Evolutionary conservation across 2,329 filamentous ascomycete species (phyloP).

Genomic region (Cladosporium oxysporum): DNA sequence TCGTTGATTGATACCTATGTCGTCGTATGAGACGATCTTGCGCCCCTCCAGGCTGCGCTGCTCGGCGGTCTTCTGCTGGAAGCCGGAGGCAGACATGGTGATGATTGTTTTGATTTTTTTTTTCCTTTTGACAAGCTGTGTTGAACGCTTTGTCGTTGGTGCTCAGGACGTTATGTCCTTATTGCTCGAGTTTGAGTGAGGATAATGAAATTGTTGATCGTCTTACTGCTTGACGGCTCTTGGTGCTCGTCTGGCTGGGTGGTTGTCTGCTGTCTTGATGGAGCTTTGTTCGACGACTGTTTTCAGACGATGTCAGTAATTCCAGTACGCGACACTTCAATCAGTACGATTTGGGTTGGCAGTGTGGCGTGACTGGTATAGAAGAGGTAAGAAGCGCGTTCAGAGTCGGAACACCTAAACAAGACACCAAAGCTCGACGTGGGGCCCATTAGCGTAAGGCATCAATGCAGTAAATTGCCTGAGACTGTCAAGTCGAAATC

Average conservation of each 20-base stretch:
- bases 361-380: not conserved
- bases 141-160: not conserved
- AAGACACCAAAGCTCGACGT: not conserved
- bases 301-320: not conserved
- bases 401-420: not conserved
- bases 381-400: not conserved
- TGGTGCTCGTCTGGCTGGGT: not conserved
- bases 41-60: not conserved
- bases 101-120: not conserved
- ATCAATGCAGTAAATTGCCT: not conserved
- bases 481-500: not conserved
- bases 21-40: not conserved
- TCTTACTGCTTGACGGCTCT: not conserved
- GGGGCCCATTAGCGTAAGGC: not conserved
- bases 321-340: not conserved
- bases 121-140: not conserved
- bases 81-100: not conserved
- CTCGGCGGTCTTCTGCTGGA: not conserved
- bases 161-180: not conserved
- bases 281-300: not conserved
- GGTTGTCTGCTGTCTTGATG: not conserved
- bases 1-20: not conserved
- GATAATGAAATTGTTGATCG: not conserved
- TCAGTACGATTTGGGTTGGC: not conserved
- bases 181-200: not conserved